Percentiles rank a stretch among this genome's conserved stretches.
Evolutionary conservation across 2,329 filamentous ascomycete species (phyloP).

Genomic region (Davidsoniella virescens): DNA sequence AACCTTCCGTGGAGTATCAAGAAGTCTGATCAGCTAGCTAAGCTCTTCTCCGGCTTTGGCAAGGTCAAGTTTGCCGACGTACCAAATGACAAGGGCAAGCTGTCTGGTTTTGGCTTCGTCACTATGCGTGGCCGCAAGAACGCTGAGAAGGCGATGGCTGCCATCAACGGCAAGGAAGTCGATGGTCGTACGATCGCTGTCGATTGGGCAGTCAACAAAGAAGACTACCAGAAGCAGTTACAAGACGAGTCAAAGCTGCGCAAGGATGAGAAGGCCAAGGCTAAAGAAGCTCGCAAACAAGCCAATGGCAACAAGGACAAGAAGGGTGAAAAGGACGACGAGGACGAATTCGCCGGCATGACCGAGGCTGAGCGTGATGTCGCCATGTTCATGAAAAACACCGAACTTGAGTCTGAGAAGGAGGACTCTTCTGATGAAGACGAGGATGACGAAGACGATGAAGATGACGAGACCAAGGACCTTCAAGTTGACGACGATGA

Average conservation of each 20-base stretch:
- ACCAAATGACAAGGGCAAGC: conserved; percentile 58
- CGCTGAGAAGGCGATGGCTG: conserved; percentile 72
- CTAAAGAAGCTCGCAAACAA: conserved; percentile 12
- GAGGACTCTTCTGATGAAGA: conserved; percentile 27
- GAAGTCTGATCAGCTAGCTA: conserved; percentile 59
- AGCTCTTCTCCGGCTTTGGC: conserved; percentile 72
- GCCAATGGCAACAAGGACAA: conserved; percentile 24
- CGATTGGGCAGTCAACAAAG: conserved; percentile 92
- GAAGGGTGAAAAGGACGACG: conserved; percentile 21
- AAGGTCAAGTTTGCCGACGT: conserved; percentile 80
- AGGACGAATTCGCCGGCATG: conserved; percentile 16
- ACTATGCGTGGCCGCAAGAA: conserved; percentile 78
- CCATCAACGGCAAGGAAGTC: conserved; percentile 75
- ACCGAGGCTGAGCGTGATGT: conserved; percentile 26
- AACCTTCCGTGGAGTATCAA: conserved; percentile 96
- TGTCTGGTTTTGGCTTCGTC: conserved; percentile 86
- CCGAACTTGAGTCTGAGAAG: conserved; percentile 41
- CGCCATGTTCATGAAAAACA: conserved; percentile 39
- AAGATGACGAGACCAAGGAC: conserved; percentile 23
- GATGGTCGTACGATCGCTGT: conserved; percentile 82
- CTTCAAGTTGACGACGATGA: conserved; percentile 22
- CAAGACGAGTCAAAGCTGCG: conserved; percentile 17
- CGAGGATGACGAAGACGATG: conserved; percentile 26
- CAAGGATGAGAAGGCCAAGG: conserved; percentile 23
- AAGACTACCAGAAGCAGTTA: conserved; percentile 58